These are phyloP conservation scores for Cryptococcus sp. DNA, from an alignment of 1,284 basidiomycete species.

Conservation along the genomic window DNA sequence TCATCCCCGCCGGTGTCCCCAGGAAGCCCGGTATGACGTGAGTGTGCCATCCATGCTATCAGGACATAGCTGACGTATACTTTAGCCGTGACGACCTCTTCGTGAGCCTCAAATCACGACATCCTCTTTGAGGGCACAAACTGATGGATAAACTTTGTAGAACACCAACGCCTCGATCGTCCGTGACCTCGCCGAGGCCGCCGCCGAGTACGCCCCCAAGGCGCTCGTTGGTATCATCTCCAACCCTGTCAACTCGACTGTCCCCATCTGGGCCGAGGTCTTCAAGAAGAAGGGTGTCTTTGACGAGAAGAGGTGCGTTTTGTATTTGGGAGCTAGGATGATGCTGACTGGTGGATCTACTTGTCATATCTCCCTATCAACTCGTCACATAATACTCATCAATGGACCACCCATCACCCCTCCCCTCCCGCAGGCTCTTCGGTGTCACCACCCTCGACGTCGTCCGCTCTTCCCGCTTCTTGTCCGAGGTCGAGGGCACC, in stretches of 20 bases:
- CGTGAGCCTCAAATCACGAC: constrained; percentile 28
- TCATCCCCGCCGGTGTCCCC: constrained; percentile 97
- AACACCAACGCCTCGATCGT: constrained; percentile 93
- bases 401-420: background rate
- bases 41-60: constrained; percentile 63
- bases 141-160: constrained; percentile 10
- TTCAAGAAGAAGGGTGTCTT: constrained; percentile 91
- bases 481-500: constrained; percentile 74
- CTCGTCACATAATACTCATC: background rate
- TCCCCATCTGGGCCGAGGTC: constrained; percentile 93
- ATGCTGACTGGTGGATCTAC: background rate
- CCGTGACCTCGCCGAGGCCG: constrained; percentile 84
- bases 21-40: constrained; percentile 86
- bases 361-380: background rate
- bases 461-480: constrained; percentile 93
- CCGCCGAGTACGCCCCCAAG: constrained; percentile 82
- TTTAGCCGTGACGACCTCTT: constrained; percentile 53
- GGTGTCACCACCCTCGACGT: constrained; percentile 99
- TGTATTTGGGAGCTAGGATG: background rate
- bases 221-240: constrained; percentile 95
- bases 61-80: background rate
- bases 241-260: constrained; percentile 96
- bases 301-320: constrained; percentile 77
- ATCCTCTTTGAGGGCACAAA: background rate
- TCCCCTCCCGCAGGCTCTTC: constrained; percentile 66